Evolutionary conservation across 164 flowering plant genomes (phyloP).

Genomic region (Stephania cephalantha): DNA sequence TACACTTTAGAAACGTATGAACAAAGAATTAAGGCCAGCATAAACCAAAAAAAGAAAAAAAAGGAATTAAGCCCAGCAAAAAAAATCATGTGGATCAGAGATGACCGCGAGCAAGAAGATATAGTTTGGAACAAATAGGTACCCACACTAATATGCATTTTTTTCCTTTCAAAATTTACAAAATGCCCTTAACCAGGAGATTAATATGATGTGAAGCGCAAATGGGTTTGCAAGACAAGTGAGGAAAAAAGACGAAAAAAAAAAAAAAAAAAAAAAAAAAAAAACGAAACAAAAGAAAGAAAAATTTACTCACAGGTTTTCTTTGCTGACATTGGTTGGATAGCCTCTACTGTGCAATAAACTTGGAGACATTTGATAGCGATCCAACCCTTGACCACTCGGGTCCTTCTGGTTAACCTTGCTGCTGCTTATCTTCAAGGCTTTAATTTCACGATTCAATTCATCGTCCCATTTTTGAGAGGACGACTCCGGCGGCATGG

Average conservation of each 20-base stretch:
- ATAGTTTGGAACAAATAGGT: background rate
- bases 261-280: background rate
- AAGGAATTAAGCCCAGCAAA: background rate
- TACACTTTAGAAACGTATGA: no score
- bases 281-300: background rate
- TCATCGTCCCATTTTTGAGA: conserved; percentile 60
- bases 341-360: conserved; percentile 55
- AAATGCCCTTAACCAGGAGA: background rate
- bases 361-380: conserved; percentile 75
- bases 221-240: conserved; percentile 1
- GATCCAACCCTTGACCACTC: conserved; percentile 33
- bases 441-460: conserved; percentile 48
- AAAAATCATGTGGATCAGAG: background rate
- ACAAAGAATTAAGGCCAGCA: no score
- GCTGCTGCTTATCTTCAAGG: conserved; percentile 30
- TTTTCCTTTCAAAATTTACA: no score
- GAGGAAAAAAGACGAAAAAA: background rate
- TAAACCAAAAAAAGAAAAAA: no score
- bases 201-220: conserved; percentile 3
- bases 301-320: conserved; percentile 56
- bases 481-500: conserved; percentile 28
- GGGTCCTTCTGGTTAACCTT: conserved; percentile 39
- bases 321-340: conserved; percentile 39
- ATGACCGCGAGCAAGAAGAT: background rate
- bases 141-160: background rate